Base-by-base conservation (phyloP, 1,139 yeast genomes). In the Sporopachydermia cereana region DNA sequence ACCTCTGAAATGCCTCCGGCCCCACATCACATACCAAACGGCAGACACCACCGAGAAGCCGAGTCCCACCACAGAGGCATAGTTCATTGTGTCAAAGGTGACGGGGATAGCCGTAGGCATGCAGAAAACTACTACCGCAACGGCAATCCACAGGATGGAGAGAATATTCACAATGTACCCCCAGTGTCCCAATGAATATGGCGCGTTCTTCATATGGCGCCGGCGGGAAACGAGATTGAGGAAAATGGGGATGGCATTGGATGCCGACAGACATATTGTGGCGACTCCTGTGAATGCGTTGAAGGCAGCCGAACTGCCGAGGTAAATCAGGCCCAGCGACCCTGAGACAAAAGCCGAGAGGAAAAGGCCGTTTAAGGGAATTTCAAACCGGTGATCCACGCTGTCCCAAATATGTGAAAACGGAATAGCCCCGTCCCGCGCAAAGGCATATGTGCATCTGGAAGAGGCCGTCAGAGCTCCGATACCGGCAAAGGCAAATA, bases 251-350 rank as follows among this genome's bases (percentile, higher is more conserved):
- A 85, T 74, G 2, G 86, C 80, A 53, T 86, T 82, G 1, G 94
- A 86, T 24, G 83, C 69, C 45, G 88, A 79, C 49, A 84, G 66
- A 2, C 89, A 76, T 36, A 84, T 72, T 1, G 85, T 93, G 3
- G 93, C 84, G n/a, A 89, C 81, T 0, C 95, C 93, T 66, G 85
- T 75, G 58, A 84, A 84, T 2, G 95, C 88, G 59, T 81, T 81
- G 63, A 84, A 83, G 1, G 94, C 93, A 3, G 88, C 75, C 2
- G 77, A 67, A 0, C 93, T 83, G 1, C 84, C 64, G 41, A 85
- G 63, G 3, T 91, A 81, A 39, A 83, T 66, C 17, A 77, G 59
- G 2, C 88, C 84, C 31, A 84, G 63, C 2, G 75, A 49, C 21
- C 75, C 74, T 41, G 86, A 77, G 4, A 81, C 74, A 1, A 66